phyloP scores from a whole-genome alignment of 305 asterid genomes.

The Solanum hybrid region DNA sequence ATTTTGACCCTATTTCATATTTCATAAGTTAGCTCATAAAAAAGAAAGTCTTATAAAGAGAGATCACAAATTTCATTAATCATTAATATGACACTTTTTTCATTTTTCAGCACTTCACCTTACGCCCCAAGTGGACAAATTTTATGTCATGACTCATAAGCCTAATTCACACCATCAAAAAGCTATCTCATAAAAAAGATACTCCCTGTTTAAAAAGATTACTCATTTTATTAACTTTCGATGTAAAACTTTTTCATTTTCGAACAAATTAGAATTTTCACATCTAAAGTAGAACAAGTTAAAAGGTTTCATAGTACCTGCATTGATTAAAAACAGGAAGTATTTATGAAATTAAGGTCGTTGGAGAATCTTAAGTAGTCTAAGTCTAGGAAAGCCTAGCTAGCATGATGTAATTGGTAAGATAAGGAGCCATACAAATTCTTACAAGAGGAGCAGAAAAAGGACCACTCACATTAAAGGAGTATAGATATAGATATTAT shows the following conservation, averaged over 20 bases:
- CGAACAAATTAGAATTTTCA: background rate
- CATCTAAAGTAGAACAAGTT: background rate
- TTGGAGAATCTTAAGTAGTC: background rate
- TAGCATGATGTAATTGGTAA: background rate
- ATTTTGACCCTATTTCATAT: background rate
- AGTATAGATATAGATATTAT: too few relatives aligned
- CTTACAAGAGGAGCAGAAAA: background rate
- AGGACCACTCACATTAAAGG: constrained; percentile 18
- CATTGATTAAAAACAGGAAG: background rate
- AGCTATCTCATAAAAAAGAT: background rate
- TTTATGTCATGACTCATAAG: background rate
- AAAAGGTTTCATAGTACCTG: background rate
- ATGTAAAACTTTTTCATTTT: background rate
- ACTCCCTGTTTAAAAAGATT: too few relatives aligned
- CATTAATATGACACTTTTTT: too few relatives aligned
- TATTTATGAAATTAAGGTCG: background rate
- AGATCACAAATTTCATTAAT: background rate
- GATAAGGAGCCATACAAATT: background rate
- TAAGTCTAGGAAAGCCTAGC: background rate
- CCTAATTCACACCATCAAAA: background rate
- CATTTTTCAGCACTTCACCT: background rate
- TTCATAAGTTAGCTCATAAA: background rate
- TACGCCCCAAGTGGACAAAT: background rate
- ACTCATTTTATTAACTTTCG: background rate
- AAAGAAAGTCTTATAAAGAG: background rate